Evolutionary conservation across 2,329 filamentous ascomycete genomes (phyloP).

Genomic region (Nectriaceae sp.): DNA sequence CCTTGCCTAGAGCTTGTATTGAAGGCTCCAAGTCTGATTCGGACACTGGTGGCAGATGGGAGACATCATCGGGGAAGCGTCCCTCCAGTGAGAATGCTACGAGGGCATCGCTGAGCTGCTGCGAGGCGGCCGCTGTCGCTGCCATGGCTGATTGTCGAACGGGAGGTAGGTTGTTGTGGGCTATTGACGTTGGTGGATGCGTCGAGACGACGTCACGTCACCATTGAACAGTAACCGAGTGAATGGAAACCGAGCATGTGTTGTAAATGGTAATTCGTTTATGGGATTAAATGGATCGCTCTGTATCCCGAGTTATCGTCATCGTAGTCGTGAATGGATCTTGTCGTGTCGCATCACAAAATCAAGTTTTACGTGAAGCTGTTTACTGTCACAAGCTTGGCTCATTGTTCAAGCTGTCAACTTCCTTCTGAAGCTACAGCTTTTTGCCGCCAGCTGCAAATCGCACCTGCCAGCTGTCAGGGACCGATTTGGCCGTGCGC

Average conservation of each 20-base stretch:
- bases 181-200: background rate
- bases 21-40: constrained; percentile 40
- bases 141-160: constrained; percentile 29
- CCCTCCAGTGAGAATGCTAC: constrained; percentile 43
- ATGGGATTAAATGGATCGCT: too few species aligned
- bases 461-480: constrained; percentile 1
- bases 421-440: constrained; percentile 2
- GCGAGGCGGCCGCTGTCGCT: constrained; percentile 26
- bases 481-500: background rate
- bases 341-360: background rate
- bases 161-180: background rate
- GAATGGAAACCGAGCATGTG: too few species aligned
- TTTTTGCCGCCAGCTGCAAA: background rate
- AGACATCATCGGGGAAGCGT: constrained; percentile 42
- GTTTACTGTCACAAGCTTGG: too few species aligned
- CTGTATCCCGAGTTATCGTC: background rate
- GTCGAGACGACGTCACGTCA: constrained; percentile 12
- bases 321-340: background rate
- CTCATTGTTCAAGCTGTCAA: constrained; percentile 2
- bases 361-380: background rate
- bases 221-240: too few species aligned
- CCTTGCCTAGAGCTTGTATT: constrained; percentile 39
- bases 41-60: constrained; percentile 39
- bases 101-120: constrained; percentile 41
- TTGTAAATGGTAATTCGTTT: too few species aligned